Evolutionary conservation across 225 moss, liverwort and hornwort genomes (phyloP), one percentile per base, ranked within the genome.

Genomic region (Takakia lepidozioides): DNA sequence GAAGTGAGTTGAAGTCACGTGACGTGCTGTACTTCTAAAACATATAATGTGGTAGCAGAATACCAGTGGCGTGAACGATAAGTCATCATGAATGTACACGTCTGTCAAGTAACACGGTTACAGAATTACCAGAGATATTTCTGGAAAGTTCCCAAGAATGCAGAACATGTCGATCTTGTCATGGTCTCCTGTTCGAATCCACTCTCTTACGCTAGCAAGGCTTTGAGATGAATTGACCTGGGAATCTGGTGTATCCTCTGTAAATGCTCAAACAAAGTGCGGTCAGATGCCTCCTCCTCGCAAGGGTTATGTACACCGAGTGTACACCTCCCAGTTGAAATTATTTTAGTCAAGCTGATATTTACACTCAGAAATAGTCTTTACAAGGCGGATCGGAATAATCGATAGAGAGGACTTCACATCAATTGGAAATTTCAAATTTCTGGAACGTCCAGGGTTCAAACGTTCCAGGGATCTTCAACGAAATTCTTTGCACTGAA

Each of bases 91-190:
- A n/a, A 16, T 0, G 4, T 51, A n/a, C 51, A 51, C 5, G 28
- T 2, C 6, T 29, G 3, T 16, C 16, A 27, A 18, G 19, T 51
- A 35, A 15, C 19, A 32, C n/a, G 32, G 27, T 27, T 51, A 51
- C 10, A 13, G 29, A 15, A 45, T 8, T 59, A 81, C 72, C 76
- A 46, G 35, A 1, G 66, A 54, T 15, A 63, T 34, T 41, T 63
- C 60, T 2, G 53, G 62, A 36, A 60, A 47, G 14, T 57, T 38
- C 23, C 46, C 39, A 29, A 60, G 44, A 21, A 57, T 60, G 43
- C 46, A 38, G 27, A n/a, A 37, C 38, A 61, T 45, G 34, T 59
- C 39, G 27, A 51, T 29, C 41, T 15, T 29, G 36, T 15, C 32
- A 37, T 59, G 38, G 36, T 53, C 40, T 37, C 35, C 48, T 38